Evolutionary conservation across 139 green algal genomes (phyloP).

Genomic region (Coelastrella sp.): DNA sequence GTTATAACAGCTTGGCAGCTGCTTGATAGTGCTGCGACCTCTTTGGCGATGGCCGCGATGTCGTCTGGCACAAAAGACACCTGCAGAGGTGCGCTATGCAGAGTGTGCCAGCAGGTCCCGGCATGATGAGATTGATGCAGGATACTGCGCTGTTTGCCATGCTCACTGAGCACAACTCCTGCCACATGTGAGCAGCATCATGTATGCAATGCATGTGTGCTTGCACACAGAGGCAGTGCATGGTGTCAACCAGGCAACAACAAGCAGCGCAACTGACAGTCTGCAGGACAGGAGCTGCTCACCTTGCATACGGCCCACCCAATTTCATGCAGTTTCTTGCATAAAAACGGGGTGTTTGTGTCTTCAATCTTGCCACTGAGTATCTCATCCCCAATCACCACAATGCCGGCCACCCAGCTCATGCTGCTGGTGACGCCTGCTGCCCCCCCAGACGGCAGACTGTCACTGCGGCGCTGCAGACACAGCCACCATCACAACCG

Average conservation of each 20-base stretch:
- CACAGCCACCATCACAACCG: not conserved
- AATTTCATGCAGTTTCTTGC: conserved; percentile 73
- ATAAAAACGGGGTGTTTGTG: conserved; percentile 84
- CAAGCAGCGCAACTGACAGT: not conserved
- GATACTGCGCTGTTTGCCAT: too few species aligned
- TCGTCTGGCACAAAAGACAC: conserved; percentile 82
- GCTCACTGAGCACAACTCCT: too few species aligned
- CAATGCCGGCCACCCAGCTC: conserved; percentile 55
- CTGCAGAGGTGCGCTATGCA: not conserved
- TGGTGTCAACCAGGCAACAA: too few species aligned
- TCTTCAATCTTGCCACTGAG: conserved; percentile 81
- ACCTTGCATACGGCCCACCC: conserved; percentile 63
- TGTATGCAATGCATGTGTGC: too few species aligned
- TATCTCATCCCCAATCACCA: conserved; percentile 83
- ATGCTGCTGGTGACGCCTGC: conserved; percentile 32
- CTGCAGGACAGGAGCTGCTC: not conserved
- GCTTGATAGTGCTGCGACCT: conserved; percentile 52
- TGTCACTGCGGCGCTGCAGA: conserved; percentile 34
- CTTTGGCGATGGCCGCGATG: conserved; percentile 68
- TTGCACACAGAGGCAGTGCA: too few species aligned
- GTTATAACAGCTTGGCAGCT: conserved; percentile 79
- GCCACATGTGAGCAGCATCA: too few species aligned
- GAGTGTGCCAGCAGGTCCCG: not conserved
- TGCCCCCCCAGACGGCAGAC: conserved; percentile 14
- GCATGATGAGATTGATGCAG: too few species aligned